phyloP scores from a whole-genome alignment of 148 eudicot genomes.

The Suaeda aralocaspica region DNA sequence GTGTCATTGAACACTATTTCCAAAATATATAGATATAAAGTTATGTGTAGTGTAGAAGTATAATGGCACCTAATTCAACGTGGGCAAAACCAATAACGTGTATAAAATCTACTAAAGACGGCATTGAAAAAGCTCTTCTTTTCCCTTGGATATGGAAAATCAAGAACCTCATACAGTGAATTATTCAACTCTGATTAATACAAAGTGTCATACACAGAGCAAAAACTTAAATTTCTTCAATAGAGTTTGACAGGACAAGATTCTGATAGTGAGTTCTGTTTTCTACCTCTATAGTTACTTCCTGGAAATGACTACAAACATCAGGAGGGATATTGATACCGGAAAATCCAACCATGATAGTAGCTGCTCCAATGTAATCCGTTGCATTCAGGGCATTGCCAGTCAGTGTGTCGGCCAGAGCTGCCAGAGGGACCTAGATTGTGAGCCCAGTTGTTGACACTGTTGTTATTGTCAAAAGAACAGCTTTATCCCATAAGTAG shows the following conservation, averaged over 20 bases:
- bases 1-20: not conserved
- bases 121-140: not conserved
- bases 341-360: conserved; percentile 76
- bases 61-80: not conserved
- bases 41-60: not conserved
- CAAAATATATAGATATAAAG: not conserved
- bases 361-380: conserved; percentile 82
- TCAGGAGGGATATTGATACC: conserved; percentile 81
- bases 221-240: conserved; percentile 3
- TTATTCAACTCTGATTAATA: not conserved
- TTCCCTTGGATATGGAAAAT: not conserved
- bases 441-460: conserved; percentile 98
- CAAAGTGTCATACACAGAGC: not conserved
- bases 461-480: conserved; percentile 87
- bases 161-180: not conserved
- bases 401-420: conserved; percentile 62
- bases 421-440: conserved; percentile 92
- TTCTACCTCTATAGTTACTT: conserved; percentile 39
- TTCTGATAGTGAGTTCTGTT: conserved; percentile 20
- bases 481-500: conserved; percentile 96
- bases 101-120: no score
- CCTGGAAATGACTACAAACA: conserved; percentile 37
- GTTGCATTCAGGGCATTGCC: conserved; percentile 62
- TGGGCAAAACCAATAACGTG: not conserved
- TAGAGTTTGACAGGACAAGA: conserved; percentile 10